phyloP scores from a whole-genome alignment of 306 rosid species.

The Trifolium fragiferum region DNA sequence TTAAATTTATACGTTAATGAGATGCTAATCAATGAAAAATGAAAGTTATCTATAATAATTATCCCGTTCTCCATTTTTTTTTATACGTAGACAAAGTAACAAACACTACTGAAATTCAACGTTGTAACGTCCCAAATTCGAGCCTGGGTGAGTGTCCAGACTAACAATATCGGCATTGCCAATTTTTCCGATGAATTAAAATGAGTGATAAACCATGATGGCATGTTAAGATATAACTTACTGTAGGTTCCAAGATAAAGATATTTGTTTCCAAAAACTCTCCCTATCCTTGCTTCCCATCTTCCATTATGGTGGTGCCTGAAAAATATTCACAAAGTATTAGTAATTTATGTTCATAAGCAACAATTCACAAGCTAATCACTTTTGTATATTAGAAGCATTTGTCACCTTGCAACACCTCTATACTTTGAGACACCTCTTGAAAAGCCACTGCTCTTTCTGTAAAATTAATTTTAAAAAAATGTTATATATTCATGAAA shows the following conservation, averaged over 20 bases:
- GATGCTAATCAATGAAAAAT: constrained; percentile 25
- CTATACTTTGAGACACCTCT: constrained; percentile 93
- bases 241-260: constrained; percentile 92
- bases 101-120: too few relatives aligned
- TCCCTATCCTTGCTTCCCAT: constrained; percentile 97
- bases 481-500: neutral
- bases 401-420: constrained; percentile 83
- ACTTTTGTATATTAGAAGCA: neutral
- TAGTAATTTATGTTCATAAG: constrained; percentile 31
- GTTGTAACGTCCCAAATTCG: too few relatives aligned
- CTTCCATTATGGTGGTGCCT: constrained; percentile 95
- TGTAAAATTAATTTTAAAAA: constrained; percentile 37
- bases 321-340: constrained; percentile 24
- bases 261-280: constrained; percentile 94
- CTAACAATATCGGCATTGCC: too few relatives aligned
- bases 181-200: too few relatives aligned
- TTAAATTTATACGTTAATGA: neutral
- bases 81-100: too few relatives aligned
- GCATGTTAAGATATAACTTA: constrained; percentile 48
- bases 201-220: neutral
- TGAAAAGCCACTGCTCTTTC: constrained; percentile 93
- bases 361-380: constrained; percentile 17
- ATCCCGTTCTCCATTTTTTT: too few relatives aligned
- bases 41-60: neutral
- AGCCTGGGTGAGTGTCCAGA: too few relatives aligned